These are phyloP conservation scores for Fomitopsis serialis DNA, from an alignment of 768 basidiomycete species.

Conservation along the genomic window DNA sequence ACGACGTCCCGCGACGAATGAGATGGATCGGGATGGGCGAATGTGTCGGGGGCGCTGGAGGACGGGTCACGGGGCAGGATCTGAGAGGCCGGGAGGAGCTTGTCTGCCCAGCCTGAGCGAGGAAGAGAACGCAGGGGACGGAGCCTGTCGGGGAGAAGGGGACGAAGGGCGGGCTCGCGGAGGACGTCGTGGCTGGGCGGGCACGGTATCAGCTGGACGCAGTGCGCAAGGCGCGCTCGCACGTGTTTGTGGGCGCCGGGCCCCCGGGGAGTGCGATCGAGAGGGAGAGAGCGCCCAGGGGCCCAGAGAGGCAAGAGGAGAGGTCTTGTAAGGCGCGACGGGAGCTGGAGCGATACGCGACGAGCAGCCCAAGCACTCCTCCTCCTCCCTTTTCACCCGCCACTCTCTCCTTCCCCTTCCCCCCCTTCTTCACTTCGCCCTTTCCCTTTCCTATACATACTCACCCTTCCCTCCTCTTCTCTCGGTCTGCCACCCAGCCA, in stretches of 20 bases:
- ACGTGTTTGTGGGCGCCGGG: not conserved
- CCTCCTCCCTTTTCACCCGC: not conserved
- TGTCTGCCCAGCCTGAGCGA: not conserved
- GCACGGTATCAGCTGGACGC: not conserved
- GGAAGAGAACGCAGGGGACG: not conserved
- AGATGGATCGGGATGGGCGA: no score
- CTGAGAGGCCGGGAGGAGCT: not conserved
- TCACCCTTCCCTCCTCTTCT: not conserved
- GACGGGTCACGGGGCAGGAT: not conserved
- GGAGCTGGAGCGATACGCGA: not conserved
- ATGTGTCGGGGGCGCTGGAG: not conserved
- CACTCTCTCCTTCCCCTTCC: slow-evolving; percentile 2
- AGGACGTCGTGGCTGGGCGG: not conserved
- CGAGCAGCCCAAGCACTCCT: not conserved
- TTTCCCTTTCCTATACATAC: slow-evolving; percentile 1
- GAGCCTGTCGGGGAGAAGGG: not conserved
- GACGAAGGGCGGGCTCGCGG: not conserved
- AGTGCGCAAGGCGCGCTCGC: not conserved
- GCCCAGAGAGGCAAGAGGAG: not conserved
- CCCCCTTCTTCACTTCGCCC: not conserved
- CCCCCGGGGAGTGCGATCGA: not conserved
- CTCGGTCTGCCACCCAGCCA: slow-evolving; percentile 5
- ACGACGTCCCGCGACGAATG: no score
- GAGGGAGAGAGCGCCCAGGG: no score
- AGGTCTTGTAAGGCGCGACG: not conserved